These are phyloP conservation scores for Calamus simplicifolius DNA, from an alignment of 176 grass and related monocot genomes.

Conservation along the genomic window DNA sequence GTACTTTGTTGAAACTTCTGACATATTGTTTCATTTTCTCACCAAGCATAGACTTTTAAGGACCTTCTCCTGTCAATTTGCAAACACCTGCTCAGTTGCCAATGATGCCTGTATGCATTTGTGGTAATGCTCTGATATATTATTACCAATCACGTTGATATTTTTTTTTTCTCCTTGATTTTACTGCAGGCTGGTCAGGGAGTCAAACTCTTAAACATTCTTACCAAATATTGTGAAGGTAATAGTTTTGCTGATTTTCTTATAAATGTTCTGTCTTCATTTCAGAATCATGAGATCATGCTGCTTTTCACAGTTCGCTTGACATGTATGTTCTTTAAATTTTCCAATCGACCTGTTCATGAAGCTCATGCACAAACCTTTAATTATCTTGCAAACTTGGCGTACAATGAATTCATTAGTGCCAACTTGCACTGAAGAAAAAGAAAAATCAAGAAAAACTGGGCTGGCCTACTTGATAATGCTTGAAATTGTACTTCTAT, in stretches of 20 bases:
- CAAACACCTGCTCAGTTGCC: conserved; percentile 3
- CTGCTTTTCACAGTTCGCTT: neutral
- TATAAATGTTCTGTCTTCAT: neutral
- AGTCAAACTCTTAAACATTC: conserved; percentile 89
- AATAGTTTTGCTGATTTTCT: conserved; percentile 3
- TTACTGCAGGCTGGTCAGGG: conserved; percentile 65
- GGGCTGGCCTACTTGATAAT: no score
- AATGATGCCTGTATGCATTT: conserved; percentile 11
- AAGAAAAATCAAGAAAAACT: no score
- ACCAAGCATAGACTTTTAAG: neutral
- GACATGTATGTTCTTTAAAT: no score
- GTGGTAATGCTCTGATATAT: neutral
- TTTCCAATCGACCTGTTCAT: no score
- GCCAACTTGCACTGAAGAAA: no score
- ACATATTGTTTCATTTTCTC: neutral
- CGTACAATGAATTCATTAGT: no score
- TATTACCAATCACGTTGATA: neutral
- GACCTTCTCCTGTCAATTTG: conserved; percentile 5
- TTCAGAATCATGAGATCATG: neutral
- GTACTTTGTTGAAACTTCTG: neutral
- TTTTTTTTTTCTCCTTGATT: neutral
- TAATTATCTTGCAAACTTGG: no score
- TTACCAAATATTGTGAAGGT: conserved; percentile 98
- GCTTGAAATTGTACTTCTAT: neutral
- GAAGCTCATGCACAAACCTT: no score